Evolutionary conservation across 306 rosid genomes (phyloP), one percentile per base, ranked within the genome.

Genomic region (Biancaea sappan): DNA sequence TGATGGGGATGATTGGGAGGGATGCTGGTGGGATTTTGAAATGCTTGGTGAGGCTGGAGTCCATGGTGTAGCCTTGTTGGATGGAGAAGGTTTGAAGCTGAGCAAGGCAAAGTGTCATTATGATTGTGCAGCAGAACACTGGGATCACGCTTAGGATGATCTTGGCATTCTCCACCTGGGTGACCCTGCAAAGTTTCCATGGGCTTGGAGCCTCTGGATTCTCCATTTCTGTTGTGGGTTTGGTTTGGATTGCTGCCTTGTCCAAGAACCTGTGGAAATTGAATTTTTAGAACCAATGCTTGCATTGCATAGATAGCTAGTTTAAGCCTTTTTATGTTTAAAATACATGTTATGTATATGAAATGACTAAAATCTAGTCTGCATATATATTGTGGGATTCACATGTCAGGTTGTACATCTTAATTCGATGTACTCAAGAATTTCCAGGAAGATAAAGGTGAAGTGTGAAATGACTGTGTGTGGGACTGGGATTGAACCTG

Each of bases 111-210:
- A 94, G 96, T n/a, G 96, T 94, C 97, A 91, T 91, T 70, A 89
- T 77, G 19, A 91, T 86, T 77, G 98, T 91, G 87, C 97, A 94
- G 32, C 89, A 73, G 74, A 94, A 94, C 44, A 94, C 75, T 22
- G 98, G 98, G 58, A 84, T 19, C 96, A 94, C 82, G 61, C 95
- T 83, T 1, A 83, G 71, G 38, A 91, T 56, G 62, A 92, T 80
- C 78, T 94, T 94, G 16, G 95, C 98, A 48, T 91, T 91, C 79
- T 94, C 98, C n/a, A 91, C 98, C 81, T 94, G 98, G 3, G 96
- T 91, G 0, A 94, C 93, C 68, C 96, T 90, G 84, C 96, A 88
- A 31, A 88, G 86, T 72, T 86, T 86, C 98, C 96, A 91, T 71
- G 96, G 88, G 70, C 34, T 88, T 80, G 81, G 73, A 68, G 66